Percentiles rank a stretch among this genome's conserved stretches.
Evolutionary conservation across 768 basidiomycete species (phyloP).

Genomic region (Daedalea quercina): DNA sequence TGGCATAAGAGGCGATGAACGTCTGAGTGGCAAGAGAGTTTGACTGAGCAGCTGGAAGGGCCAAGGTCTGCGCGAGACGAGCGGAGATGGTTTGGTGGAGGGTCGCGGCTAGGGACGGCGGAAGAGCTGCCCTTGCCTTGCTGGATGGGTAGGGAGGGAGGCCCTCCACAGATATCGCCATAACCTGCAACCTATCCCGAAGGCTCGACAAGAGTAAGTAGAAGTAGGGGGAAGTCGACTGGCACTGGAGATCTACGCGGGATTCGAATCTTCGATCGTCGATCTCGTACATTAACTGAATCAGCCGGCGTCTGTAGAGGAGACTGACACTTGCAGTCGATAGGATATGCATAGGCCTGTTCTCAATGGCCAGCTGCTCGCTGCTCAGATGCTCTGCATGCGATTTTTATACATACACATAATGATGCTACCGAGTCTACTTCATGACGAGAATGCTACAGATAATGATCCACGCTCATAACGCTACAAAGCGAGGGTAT

Average conservation of each 20-base stretch:
- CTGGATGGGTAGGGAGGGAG: slow-evolving; percentile 53
- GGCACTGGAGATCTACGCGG: background rate
- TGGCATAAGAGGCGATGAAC: slow-evolving; percentile 53
- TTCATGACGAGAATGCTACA: too few relatives aligned
- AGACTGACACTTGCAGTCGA: too few relatives aligned
- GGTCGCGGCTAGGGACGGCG: slow-evolving; percentile 43
- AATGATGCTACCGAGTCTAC: too few relatives aligned
- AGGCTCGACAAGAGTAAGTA: slow-evolving; percentile 18
- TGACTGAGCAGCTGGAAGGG: slow-evolving; percentile 41
- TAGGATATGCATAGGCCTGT: too few relatives aligned
- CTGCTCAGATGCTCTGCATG: background rate
- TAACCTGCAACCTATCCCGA: background rate
- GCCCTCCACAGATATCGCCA: slow-evolving; percentile 24
- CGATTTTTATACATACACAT: background rate
- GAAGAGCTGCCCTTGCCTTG: slow-evolving; percentile 38
- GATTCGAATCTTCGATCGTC: too few relatives aligned
- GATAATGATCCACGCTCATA: background rate
- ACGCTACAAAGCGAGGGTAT: background rate
- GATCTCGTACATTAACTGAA: background rate
- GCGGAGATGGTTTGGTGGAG: slow-evolving; percentile 43
- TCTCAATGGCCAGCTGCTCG: background rate
- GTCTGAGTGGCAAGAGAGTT: slow-evolving; percentile 36
- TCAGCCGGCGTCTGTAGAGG: too few relatives aligned
- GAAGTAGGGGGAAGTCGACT: background rate
- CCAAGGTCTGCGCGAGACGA: slow-evolving; percentile 39